Conservation (phyloP, 768 basidiomycete genomes). For the Boletus coccyginus region DNA sequence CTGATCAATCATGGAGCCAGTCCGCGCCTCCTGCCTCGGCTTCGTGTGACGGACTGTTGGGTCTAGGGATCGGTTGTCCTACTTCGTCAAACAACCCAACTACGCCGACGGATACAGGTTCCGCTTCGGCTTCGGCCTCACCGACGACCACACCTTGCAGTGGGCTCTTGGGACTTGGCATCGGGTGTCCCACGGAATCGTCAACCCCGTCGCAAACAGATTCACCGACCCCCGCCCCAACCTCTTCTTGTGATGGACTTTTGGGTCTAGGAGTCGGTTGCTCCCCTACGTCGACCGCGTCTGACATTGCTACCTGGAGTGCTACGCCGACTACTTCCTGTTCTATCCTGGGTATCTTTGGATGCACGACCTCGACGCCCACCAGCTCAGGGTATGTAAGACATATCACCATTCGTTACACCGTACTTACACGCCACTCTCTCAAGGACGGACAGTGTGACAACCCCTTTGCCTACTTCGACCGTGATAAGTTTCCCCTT, state of each 20-base stretch:
- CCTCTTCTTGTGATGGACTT: constrained; percentile 5
- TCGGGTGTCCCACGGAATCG: constrained; percentile 4
- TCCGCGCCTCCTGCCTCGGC: background rate
- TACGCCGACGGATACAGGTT: background rate
- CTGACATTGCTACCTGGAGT: background rate
- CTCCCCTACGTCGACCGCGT: background rate
- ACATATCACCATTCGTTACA: background rate
- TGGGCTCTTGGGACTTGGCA: constrained; percentile 15
- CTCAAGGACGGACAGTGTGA: background rate
- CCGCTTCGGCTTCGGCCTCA: background rate
- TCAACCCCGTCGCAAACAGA: background rate
- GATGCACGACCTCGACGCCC: constrained; percentile 12
- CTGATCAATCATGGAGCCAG: background rate
- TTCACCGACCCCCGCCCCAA: background rate
- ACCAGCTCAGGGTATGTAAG: constrained; percentile 12
- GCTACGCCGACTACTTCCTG: constrained; percentile 14
- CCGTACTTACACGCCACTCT: background rate
- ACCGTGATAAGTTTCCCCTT: constrained; percentile 32
- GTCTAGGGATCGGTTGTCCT: constrained; percentile 13
- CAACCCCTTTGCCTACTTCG: constrained; percentile 11
- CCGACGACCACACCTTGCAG: constrained; percentile 2
- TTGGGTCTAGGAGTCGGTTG: constrained; percentile 3
- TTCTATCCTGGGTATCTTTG: constrained; percentile 15
- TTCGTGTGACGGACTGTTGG: constrained; percentile 8
- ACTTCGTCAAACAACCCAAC: constrained; percentile 4